Evolutionary conservation across 345 rosid genomes (phyloP).

Genomic region (Arabis hirsuta): DNA sequence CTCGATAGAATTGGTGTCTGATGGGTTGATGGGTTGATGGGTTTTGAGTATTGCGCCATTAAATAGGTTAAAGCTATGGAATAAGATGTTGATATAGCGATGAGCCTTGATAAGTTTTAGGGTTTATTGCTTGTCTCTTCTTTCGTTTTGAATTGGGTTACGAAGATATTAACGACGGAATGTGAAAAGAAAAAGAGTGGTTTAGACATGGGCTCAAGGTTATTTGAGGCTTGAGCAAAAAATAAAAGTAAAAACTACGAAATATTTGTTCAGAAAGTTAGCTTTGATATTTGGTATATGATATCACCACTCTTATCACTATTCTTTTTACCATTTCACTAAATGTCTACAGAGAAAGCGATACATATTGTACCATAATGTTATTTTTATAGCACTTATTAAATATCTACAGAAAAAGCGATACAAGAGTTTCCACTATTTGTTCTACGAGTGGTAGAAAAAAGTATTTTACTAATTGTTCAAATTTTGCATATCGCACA

Average conservation of each 20-base stretch:
- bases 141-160: slow-evolving; percentile 10
- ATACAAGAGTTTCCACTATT: too few relatives aligned
- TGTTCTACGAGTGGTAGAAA: too few relatives aligned
- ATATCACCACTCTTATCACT: too few relatives aligned
- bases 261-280: not conserved
- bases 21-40: not conserved
- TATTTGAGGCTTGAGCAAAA: slow-evolving; percentile 1
- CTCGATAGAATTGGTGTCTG: not conserved
- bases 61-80: not conserved
- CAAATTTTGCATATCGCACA: too few relatives aligned
- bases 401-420: too few relatives aligned
- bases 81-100: slow-evolving; percentile 24
- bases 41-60: not conserved
- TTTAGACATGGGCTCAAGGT: not conserved
- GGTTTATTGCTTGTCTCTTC: slow-evolving; percentile 2
- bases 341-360: too few relatives aligned
- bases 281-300: not conserved
- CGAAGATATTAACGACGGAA: slow-evolving; percentile 6
- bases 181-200: slow-evolving; percentile 9
- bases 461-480: too few relatives aligned
- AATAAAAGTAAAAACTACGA: not conserved
- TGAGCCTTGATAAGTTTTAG: slow-evolving; percentile 15
- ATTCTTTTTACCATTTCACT: too few relatives aligned
- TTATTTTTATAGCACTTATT: too few relatives aligned
- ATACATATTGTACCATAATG: too few relatives aligned